Conservation (phyloP, 208 protist genomes). For the Wallacemonas sp. region DNA sequence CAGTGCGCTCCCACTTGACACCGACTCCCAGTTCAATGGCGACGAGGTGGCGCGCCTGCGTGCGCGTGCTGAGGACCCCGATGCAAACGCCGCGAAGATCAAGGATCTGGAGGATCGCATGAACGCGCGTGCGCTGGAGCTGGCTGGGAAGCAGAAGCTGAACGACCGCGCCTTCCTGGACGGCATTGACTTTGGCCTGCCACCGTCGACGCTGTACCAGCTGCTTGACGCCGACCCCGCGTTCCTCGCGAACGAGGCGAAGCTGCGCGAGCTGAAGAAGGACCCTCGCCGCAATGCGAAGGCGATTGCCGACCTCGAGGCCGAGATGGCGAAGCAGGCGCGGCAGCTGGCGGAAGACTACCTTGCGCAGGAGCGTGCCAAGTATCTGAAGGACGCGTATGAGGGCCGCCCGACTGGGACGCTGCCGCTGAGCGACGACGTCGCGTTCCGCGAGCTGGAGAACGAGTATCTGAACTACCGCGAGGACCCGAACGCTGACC, state of each 20-base stretch:
- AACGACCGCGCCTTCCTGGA: conserved; percentile 23
- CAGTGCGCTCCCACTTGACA: conserved; percentile 17
- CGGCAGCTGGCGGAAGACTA: conserved; percentile 46
- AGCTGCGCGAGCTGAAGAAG: conserved; percentile 20
- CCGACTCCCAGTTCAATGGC: conserved; percentile 22
- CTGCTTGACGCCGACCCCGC: conserved; percentile 40
- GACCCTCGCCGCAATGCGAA: conserved; percentile 32
- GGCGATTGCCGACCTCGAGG: conserved; percentile 22
- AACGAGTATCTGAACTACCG: conserved; percentile 31
- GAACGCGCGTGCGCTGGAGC: conserved; percentile 41
- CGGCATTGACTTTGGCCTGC: conserved; percentile 40
- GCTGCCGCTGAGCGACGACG: conserved; percentile 43
- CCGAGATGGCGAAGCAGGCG: conserved; percentile 39
- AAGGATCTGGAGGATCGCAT: conserved; percentile 40
- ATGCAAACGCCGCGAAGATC: conserved; percentile 19
- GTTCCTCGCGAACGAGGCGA: conserved; percentile 33
- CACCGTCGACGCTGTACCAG: no score
- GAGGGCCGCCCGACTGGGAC: conserved; percentile 36
- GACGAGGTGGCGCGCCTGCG: conserved; percentile 52
- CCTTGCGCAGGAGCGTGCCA: conserved; percentile 37
- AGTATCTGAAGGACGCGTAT: conserved; percentile 31
- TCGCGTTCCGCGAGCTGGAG: conserved; percentile 33
- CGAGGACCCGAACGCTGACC: conserved; percentile 21
- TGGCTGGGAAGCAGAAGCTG: conserved; percentile 39
- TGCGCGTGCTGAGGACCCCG: conserved; percentile 17